Evolutionary conservation across 176 grass and related monocot species (phyloP), one percentile per base, ranked within the genome.

Genomic region (Hordeum marinum): DNA sequence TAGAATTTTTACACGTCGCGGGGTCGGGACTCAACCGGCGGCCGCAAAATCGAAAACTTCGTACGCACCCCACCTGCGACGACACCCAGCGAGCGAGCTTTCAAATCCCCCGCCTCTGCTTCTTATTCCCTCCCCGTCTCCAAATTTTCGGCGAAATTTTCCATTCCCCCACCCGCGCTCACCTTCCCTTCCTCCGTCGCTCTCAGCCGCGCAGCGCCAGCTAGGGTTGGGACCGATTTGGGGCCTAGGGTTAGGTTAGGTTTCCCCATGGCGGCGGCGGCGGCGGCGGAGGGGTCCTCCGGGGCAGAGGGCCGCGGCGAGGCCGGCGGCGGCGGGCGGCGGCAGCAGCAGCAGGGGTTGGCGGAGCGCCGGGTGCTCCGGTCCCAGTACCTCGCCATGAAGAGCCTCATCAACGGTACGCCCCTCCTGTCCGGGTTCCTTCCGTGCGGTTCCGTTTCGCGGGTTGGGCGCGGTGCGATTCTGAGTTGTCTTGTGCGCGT

Each of bases 381-480:
- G 64, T 97, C 92, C 67, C 90, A 89, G 43, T 94, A 97, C 82
- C 86, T 83, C 40, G 92, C 86, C 60, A 58, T 97, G 43, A 94
- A 94, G 88, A 97, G 50, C 69, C n/a, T 90, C 68, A 97, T 94
- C 82, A 90, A 65, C 78, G 92, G 95, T 97, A 90, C 11, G 52
- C 77, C 77, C 5, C 48, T 35, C 74, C 50, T 4, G 32, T 20
- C 5, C 14, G 15, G 31, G 15, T 36, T 21, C 32, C 1, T 17
- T 35, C 1, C 0, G 1, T 7, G 43, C 24, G 43, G 8, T 20
- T 52, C 43, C 72, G 4, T 73, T 74, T 59, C 26, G 18, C 52
- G 25, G 3, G 1, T 6, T 64, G 42, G 61, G 35, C 23, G 69
- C 13, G 43, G 21, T 31, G 62, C 18, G 59, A 17, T 81, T 46